Conservation (phyloP, 2,329 filamentous ascomycete species). For the Xylaria sp. region DNA sequence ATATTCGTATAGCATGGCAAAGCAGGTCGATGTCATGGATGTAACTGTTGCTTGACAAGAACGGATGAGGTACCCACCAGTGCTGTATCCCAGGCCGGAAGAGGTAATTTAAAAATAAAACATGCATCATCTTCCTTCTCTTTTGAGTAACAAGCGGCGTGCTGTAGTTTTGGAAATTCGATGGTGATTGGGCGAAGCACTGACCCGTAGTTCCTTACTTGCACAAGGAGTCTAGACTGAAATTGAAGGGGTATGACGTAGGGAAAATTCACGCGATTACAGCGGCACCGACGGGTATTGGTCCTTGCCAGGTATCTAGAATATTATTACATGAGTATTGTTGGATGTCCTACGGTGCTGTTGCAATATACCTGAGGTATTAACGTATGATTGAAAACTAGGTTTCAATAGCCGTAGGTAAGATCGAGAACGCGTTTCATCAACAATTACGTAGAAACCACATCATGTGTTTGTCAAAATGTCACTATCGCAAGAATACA, state of each 20-base stretch:
- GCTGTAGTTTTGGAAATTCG: not conserved
- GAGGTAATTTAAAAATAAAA: not conserved
- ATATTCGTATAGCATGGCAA: not conserved
- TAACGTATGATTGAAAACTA: not conserved
- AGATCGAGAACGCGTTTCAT: not conserved
- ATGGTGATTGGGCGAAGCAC: not conserved
- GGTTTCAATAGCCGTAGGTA: not conserved
- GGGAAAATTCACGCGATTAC: not conserved
- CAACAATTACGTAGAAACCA: not conserved
- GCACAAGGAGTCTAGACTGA: not conserved
- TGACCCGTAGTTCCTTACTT: not conserved
- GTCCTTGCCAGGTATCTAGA: too few species aligned
- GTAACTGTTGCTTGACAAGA: slow-evolving; percentile 17
- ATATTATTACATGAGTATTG: not conserved
- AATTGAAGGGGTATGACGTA: slow-evolving; percentile 6
- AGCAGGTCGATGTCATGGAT: slow-evolving; percentile 35
- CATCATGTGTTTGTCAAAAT: not conserved
- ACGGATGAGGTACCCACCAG: not conserved
- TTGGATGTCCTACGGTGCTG: not conserved
- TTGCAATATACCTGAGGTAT: not conserved
- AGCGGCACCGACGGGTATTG: not conserved
- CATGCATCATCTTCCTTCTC: slow-evolving; percentile 1
- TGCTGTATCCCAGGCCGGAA: too few species aligned
- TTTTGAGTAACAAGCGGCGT: not conserved
- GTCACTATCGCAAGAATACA: not conserved